These are phyloP conservation scores for Basipetospora chlamydospora DNA, from an alignment of 2,329 filamentous ascomycete species.

Conservation along the genomic window DNA sequence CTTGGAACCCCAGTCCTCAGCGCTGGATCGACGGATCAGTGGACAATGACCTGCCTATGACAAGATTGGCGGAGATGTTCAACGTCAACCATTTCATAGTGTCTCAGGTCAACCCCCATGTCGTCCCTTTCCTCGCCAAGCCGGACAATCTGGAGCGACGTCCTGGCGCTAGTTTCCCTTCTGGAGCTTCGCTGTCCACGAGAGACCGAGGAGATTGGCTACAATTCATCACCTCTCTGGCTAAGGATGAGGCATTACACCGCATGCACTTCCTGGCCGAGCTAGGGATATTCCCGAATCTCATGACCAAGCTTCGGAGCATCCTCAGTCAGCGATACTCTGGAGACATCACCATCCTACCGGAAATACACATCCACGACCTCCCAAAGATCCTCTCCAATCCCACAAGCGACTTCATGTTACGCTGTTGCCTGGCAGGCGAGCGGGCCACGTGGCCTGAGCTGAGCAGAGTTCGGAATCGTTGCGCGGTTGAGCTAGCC, in stretches of 20 bases:
- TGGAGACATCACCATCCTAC: constrained; percentile 88
- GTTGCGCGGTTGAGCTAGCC: constrained; percentile 77
- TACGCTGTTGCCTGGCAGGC: constrained; percentile 58
- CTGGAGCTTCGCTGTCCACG: too few relatives aligned
- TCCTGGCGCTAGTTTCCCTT: constrained; percentile 23
- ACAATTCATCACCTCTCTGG: constrained; percentile 52
- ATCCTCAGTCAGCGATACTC: constrained; percentile 85
- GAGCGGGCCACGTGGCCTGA: constrained; percentile 89
- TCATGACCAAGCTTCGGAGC: constrained; percentile 63
- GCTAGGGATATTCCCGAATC: constrained; percentile 64
- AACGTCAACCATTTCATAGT: constrained; percentile 98
- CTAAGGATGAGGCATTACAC: constrained; percentile 68
- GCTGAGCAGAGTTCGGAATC: constrained; percentile 69
- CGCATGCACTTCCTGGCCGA: constrained; percentile 69
- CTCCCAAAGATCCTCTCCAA: constrained; percentile 69
- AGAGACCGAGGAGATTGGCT: too few relatives aligned
- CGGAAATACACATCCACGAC: constrained; percentile 59
- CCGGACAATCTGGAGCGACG: constrained; percentile 41
- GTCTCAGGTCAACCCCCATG: constrained; percentile 90
- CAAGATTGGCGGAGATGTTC: constrained; percentile 81
- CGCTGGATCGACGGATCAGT: constrained; percentile 91
- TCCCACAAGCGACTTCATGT: constrained; percentile 76
- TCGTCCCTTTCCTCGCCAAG: constrained; percentile 69
- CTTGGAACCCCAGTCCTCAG: constrained; percentile 77
- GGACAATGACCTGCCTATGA: constrained; percentile 87